Conservation (phyloP, 2,329 filamentous ascomycete species). For the Fusarium poae region DNA sequence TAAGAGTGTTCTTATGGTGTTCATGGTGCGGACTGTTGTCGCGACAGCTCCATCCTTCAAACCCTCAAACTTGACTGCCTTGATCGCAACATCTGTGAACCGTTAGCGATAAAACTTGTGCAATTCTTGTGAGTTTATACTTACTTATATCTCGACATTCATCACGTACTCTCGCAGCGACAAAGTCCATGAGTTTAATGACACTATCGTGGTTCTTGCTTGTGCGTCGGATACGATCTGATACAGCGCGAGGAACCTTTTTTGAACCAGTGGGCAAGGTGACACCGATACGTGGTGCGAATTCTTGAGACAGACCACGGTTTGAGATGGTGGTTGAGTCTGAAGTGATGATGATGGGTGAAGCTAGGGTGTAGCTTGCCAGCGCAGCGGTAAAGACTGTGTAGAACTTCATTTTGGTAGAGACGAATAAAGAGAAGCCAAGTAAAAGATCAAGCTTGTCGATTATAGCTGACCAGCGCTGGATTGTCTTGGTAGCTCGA, state of each 20-base stretch:
- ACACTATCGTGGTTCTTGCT: not conserved
- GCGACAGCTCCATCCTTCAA: not conserved
- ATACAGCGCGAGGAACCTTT: not conserved
- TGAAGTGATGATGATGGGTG: not conserved
- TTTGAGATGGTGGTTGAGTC: not conserved
- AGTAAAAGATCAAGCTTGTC: not conserved
- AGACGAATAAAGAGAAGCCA: not conserved
- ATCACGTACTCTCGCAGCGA: not conserved
- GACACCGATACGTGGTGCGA: not conserved
- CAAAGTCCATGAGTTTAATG: not conserved
- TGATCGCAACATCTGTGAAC: not conserved
- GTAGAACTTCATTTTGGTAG: conserved; percentile 25
- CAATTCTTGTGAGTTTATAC: fast-evolving
- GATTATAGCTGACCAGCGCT: not conserved
- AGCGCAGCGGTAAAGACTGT: conserved; percentile 5
- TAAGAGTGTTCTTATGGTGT: conserved; percentile 10
- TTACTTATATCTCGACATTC: conserved; percentile 14
- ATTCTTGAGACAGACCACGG: not conserved
- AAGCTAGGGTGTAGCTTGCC: not conserved
- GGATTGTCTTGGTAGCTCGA: not conserved
- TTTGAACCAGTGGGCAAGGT: not conserved
- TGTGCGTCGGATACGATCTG: not conserved
- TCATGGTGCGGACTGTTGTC: not conserved
- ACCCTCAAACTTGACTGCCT: not conserved
- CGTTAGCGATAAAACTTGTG: not conserved